Evolutionary conservation across 495 filamentous ascomycete species (phyloP), one percentile per base, ranked within the genome.

Genomic region (Cercophora newfieldiana): DNA sequence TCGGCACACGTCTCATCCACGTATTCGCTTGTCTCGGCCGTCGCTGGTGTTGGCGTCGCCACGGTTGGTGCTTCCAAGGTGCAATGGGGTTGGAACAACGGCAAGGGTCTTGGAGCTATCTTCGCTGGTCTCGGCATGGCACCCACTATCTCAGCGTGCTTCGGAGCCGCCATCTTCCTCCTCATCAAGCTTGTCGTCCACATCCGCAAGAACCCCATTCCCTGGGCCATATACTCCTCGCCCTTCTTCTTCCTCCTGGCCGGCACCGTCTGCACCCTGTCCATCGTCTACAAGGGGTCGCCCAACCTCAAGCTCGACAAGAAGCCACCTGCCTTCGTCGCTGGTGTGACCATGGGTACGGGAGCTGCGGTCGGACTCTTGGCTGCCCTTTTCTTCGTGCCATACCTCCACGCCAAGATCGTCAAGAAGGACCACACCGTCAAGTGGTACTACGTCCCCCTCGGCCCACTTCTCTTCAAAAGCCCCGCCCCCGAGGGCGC

Each of bases 1-100:
- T 85, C 85, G 57, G 76, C 85, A 28, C 87, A 84, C 19, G 87
- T 90, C 57, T 90, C 87, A 0, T 87, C 89, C 5, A 91, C 88
- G 1, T 86, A 90, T 74, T 88, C 86, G 12, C 81, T 89, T 57
- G 80, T 90, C 64, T 84, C 84, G 57, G 86, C 85, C 59, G 76
- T 91, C 24, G 78, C 86, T 62, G 89, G 88, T 68, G 85, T 90
- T 64, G 88, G 88, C 31, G 81, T 90, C 63, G 88, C 88, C 0
- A 74, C 85, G 5, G 74, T 85, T 50, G 84, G 86, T 18, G 70
- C 75, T n/a, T 71, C 71, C 3, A 73, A 85, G 7, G 75, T 89
- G 51, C 74, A 77, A 49, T 91, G 89, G 89, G 81, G 73, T 24
- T 73, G 71, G 71, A 86, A 85, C 80, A 24, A 67, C 30, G 73